Conservation (phyloP, 805 yeast species). For the Teunomyces cretensis region DNA sequence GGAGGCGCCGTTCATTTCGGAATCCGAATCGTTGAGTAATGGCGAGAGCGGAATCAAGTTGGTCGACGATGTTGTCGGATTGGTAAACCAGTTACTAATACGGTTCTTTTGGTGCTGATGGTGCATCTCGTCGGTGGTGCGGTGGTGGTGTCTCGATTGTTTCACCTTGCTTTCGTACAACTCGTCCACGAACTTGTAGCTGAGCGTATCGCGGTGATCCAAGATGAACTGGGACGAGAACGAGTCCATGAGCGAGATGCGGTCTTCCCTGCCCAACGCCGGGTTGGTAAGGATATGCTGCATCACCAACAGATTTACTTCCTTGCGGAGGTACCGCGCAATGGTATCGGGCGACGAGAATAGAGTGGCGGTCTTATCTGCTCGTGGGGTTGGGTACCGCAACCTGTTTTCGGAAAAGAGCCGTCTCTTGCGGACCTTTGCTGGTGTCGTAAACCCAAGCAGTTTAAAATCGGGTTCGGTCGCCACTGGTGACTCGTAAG, state of each 20-base stretch:
- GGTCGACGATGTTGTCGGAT: conserved; percentile 1
- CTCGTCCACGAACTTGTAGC: conserved; percentile 9
- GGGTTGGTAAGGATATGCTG: conserved; percentile 7
- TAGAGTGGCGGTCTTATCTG: not conserved
- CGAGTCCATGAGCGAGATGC: conserved; percentile 10
- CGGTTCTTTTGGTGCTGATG: not conserved
- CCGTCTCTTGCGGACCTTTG: not conserved
- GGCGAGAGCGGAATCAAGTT: conserved; percentile 32
- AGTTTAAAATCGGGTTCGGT: too few relatives aligned
- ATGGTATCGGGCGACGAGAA: conserved; percentile 3
- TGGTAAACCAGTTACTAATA: not conserved
- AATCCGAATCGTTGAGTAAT: conserved; percentile 25
- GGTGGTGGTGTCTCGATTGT: too few relatives aligned
- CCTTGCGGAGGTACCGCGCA: conserved; percentile 9
- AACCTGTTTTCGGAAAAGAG: not conserved
- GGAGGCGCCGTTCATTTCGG: conserved; percentile 11
- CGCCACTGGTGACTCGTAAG: not conserved
- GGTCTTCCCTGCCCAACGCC: conserved; percentile 7
- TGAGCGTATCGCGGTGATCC: conserved; percentile 12
- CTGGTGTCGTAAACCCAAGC: not conserved
- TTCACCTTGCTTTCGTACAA: conserved; percentile 3
- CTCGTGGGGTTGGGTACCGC: not conserved
- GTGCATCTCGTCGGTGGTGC: too few relatives aligned
- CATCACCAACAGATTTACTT: conserved; percentile 9
- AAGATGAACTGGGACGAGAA: conserved; percentile 11